Conservation (phyloP, 331 rosid genomes). For the Quercus tomentella region DNA sequence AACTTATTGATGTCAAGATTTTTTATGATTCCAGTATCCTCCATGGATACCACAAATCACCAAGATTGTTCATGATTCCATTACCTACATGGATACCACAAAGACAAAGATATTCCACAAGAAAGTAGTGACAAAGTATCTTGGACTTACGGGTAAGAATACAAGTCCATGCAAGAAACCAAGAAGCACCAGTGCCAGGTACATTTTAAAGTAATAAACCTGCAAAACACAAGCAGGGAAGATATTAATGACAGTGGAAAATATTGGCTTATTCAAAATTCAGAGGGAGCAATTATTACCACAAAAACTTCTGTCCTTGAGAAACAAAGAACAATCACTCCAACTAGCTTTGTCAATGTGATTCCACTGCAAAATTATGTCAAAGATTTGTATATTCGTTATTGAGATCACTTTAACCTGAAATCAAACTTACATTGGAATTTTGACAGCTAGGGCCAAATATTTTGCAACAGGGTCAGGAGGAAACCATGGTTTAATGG, state of each 20-base stretch:
- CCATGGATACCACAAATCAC: not conserved
- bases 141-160: slow-evolving; percentile 81
- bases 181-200: slow-evolving; percentile 85
- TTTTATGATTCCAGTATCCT: not conserved
- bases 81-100: not conserved
- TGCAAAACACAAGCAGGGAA: slow-evolving; percentile 31
- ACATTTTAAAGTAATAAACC: slow-evolving; percentile 98
- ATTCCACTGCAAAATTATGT: slow-evolving; percentile 66
- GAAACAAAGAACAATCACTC: slow-evolving; percentile 93
- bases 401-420: not conserved
- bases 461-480: not conserved
- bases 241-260: not conserved
- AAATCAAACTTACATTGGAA: not conserved
- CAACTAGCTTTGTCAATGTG: slow-evolving; percentile 91
- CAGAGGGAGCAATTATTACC: slow-evolving; percentile 45
- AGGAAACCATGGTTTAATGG: not conserved
- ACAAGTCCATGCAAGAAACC: slow-evolving; percentile 97
- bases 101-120: not conserved
- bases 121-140: not conserved
- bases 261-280: not conserved
- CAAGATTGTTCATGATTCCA: not conserved
- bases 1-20: not conserved
- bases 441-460: not conserved
- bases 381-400: not conserved
- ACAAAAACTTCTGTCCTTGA: slow-evolving; percentile 97